Percentiles rank a stretch among this genome's conserved stretches.
phyloP scores from a whole-genome alignment of 1,284 basidiomycete genomes.

The Pseudozyma hubeiensis region DNA sequence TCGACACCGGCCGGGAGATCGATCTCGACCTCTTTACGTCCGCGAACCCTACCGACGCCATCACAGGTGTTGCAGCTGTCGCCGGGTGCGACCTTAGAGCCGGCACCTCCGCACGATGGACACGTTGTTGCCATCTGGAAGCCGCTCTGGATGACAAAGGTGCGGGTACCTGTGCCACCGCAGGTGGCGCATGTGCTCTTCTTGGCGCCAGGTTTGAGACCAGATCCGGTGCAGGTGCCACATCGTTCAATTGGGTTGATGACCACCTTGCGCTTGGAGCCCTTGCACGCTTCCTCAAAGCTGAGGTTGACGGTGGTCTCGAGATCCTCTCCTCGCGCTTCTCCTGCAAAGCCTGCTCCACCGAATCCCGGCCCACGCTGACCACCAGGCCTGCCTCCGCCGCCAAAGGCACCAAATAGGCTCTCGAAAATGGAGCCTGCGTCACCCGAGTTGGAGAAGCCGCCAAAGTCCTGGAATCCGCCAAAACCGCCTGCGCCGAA shows the following conservation, averaged over 20 bases:
- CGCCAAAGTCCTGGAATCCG: conserved; percentile 70
- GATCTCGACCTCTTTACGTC: conserved; percentile 82
- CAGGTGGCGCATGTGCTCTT: conserved; percentile 84
- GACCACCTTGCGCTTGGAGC: conserved; percentile 81
- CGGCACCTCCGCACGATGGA: conserved; percentile 83
- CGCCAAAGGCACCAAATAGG: conserved; percentile 77
- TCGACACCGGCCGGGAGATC: conserved; percentile 86
- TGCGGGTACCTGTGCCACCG: conserved; percentile 86
- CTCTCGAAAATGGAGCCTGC: conserved; percentile 79
- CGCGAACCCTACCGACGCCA: conserved; percentile 88
- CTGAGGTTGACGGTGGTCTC: conserved; percentile 81
- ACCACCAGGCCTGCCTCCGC: conserved; percentile 49
- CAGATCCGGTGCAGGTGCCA: conserved; percentile 83
- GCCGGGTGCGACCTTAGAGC: conserved; percentile 81
- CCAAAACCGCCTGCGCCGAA: conserved; percentile 79
- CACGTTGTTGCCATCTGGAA: conserved; percentile 99
- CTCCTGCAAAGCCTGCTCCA: conserved; percentile 70
- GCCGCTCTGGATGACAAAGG: conserved; percentile 90
- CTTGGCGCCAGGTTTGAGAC: conserved; percentile 87
- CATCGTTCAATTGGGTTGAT: conserved; percentile 88
- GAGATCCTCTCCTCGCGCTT: conserved; percentile 83
- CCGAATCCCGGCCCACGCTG: conserved; percentile 64
- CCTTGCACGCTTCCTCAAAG: conserved; percentile 94
- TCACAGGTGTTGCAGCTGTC: conserved; percentile 84
- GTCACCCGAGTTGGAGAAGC: conserved; percentile 72